Evolutionary conservation across 495 filamentous ascomycete genomes (phyloP), one percentile per base, ranked within the genome.

Genomic region (Apiosordaria backusii): DNA sequence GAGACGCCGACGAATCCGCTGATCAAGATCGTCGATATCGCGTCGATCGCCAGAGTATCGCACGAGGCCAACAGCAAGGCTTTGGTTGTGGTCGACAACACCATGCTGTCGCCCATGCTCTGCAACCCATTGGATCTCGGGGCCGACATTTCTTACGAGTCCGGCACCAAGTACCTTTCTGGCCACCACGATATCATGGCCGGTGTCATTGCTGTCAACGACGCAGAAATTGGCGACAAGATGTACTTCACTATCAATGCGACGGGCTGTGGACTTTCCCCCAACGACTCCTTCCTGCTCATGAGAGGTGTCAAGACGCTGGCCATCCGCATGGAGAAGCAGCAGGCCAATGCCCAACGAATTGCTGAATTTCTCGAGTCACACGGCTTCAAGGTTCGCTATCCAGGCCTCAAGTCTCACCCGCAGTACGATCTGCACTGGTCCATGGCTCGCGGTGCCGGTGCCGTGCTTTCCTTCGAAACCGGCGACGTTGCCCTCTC

Each of bases 121-220:
- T 88, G 86, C 67, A 97, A 95, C 78, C 95, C 95, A 10, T 86
- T 98, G 4, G 93, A 97, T 52, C 83, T 98, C 22, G 95, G 96
- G 45, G 93, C 95, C 3, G 95, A 99, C 73, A 91, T 98, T 68
- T 92, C 96, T 22, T 99, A 98, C 78, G 95, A 99, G 83, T 93
- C 89, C 61, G 95, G 95, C 29, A 99, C 95, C 1, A 99, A 99
- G 72, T 99, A 99, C 74, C 86, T 99, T 23, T 97, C 93, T 0
- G 95, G 95, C 18, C 95, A 99, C 77, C 95, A 99, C 82, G 95
- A 99, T 78, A 86, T 99, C 77, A 98, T 99, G 95, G 96, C 95
- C 5, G 95, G 95, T 61, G 92, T 99, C 35, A 87, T 99, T 66
- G 96, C 92, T 6, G 87, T 93, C 75, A 97, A 97, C 72, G 89